Evolutionary conservation across 2,329 filamentous ascomycete genomes (phyloP).

Genomic region (Aspergillus glaucus): DNA sequence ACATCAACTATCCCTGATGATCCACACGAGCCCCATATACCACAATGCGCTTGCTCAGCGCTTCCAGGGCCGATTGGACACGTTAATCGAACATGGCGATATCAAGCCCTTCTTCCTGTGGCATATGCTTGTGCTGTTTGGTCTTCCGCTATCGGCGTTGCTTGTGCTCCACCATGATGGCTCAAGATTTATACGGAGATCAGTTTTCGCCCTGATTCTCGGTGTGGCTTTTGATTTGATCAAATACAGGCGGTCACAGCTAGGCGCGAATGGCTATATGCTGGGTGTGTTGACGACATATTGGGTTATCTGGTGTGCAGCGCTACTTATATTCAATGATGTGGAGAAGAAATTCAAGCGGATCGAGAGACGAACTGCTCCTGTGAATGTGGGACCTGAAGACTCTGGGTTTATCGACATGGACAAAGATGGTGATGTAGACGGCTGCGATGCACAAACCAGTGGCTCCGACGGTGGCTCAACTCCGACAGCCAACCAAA

Average conservation of each 20-base stretch:
- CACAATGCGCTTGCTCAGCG: conserved; percentile 22
- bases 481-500: not conserved
- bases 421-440: not conserved
- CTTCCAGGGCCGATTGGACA: conserved; percentile 18
- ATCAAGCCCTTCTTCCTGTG: conserved; percentile 32
- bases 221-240: conserved; percentile 41
- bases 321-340: conserved; percentile 52
- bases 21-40: conserved; percentile 16
- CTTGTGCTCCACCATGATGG: conserved; percentile 43
- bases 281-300: conserved; percentile 51
- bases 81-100: conserved; percentile 20
- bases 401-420: not conserved
- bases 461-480: not conserved
- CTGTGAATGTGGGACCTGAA: not conserved
- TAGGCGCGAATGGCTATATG: conserved; percentile 48
- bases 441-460: no score
- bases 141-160: conserved; percentile 43
- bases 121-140: conserved; percentile 23
- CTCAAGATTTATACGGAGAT: conserved; percentile 35
- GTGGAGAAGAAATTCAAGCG: conserved; percentile 50
- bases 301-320: conserved; percentile 48
- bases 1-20: conserved; percentile 14
- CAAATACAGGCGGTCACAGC: conserved; percentile 41
- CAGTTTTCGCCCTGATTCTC: conserved; percentile 41
- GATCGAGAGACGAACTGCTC: conserved; percentile 40